These are phyloP conservation scores for Chamaenerion angustifolium DNA, from an alignment of 345 rosid genomes.

Conservation along the genomic window DNA sequence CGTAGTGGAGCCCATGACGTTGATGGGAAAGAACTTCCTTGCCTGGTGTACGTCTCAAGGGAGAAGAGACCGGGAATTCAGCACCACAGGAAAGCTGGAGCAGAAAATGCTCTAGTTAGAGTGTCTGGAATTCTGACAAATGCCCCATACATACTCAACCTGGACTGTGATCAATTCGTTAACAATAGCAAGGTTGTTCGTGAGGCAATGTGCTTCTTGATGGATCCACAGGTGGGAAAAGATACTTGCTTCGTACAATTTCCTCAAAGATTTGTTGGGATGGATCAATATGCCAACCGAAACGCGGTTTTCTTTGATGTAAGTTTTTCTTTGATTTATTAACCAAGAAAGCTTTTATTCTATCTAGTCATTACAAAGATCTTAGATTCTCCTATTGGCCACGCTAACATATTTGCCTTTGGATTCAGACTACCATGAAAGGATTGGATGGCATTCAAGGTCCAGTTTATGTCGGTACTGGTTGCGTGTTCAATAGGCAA, in stretches of 20 bases:
- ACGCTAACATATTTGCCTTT: background rate
- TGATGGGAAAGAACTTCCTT: conserved; percentile 93
- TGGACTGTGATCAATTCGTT: conserved; percentile 95
- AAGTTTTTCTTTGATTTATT: conserved; percentile 12
- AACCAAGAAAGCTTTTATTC: too few relatives aligned
- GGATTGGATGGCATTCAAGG: conserved; percentile 97
- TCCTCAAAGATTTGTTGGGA: conserved; percentile 97
- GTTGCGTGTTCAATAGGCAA: conserved; percentile 82
- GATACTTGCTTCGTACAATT: conserved; percentile 86
- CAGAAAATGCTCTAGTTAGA: conserved; percentile 94
- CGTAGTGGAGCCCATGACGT: conserved; percentile 70
- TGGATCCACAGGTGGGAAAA: conserved; percentile 79
- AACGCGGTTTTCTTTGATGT: conserved; percentile 93
- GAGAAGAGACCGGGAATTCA: conserved; percentile 99
- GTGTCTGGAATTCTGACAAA: conserved; percentile 92
- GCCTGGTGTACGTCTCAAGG: conserved; percentile 89
- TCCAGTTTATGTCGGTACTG: conserved; percentile 90
- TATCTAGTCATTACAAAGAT: too few relatives aligned
- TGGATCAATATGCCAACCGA: conserved; percentile 90
- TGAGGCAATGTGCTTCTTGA: conserved; percentile 93
- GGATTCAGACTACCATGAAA: conserved; percentile 78
- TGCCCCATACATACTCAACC: conserved; percentile 96
- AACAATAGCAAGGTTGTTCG: conserved; percentile 89
- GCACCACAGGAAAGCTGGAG: conserved; percentile 97
- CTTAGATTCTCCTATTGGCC: too few relatives aligned